These are phyloP conservation scores for Fagopyrum esculentum DNA, from an alignment of 148 eudicot species.

Conservation along the genomic window DNA sequence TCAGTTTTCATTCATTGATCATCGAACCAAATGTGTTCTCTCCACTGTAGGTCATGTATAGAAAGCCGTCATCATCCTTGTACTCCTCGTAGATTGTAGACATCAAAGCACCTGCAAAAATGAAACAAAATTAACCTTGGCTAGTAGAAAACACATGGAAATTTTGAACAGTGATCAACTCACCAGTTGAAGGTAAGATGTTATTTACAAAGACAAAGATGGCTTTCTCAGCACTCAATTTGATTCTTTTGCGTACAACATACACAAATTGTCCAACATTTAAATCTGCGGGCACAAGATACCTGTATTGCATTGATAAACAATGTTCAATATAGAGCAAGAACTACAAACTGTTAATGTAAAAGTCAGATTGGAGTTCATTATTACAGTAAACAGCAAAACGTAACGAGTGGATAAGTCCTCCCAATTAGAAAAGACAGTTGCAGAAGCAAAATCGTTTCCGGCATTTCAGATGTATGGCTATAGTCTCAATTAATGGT, in stretches of 20 bases:
- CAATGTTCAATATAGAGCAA: neutral
- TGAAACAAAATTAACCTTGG: neutral
- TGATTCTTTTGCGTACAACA: conserved; percentile 46
- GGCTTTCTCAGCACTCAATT: conserved; percentile 52
- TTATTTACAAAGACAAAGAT: conserved; percentile 47
- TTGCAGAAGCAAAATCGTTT: neutral
- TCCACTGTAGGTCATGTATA: conserved; percentile 60
- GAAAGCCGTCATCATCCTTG: conserved; percentile 67
- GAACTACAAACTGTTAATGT: neutral
- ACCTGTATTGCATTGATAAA: conserved; percentile 22
- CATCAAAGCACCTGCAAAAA: conserved; percentile 37
- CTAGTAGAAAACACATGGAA: neutral
- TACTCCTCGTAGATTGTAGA: conserved; percentile 59
- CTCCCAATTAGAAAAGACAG: neutral
- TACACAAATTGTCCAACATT: conserved; percentile 55
- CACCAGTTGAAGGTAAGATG: conserved; percentile 48
- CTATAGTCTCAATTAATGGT: neutral
- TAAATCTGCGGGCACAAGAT: conserved; percentile 47
- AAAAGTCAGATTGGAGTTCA: neutral
- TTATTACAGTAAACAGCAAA: too few species aligned
- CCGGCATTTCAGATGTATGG: neutral
- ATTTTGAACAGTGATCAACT: neutral
- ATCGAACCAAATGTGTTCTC: conserved; percentile 54
- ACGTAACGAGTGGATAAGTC: too few species aligned
- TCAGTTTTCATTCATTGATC: neutral